Evolutionary conservation across 495 filamentous ascomycete genomes (phyloP), one percentile per base, ranked within the genome.

Genomic region (Hypoxylon lenormandii): DNA sequence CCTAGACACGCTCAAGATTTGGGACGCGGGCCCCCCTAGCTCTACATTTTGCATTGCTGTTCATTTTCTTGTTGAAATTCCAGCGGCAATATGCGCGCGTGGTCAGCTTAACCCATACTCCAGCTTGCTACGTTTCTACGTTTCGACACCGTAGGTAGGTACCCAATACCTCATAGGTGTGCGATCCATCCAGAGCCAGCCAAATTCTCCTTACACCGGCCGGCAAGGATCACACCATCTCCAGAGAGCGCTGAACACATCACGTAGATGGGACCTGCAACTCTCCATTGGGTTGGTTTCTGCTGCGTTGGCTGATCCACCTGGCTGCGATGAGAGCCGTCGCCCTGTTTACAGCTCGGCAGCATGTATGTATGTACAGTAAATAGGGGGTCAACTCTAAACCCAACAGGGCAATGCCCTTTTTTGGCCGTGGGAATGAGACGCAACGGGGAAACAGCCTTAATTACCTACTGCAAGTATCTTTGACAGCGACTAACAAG

Each of bases 221-320:
- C 61, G 57, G 56, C 46, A 56, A 56, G 57, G 55, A 71, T 71
- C 68, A 63, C 62, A 71, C 68, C 68, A 66, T 71, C 46, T 57
- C 68, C 68, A 71, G 60, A 71, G 62, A 66, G 63, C 18, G 52
- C 57, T 66, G 60, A 61, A 71, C 68, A 71, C 68, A 71, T 71
- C 68, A 71, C 56, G 48, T 70, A 65, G 56, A 70, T 65, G 67
- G 67, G 38, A 33, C 55, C 60, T 64, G 60, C 60, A 70, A 49
- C 47, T 45, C 28, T 61, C 67, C 53, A 63, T 66, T 58, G 62
- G 61, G 68, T 66, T 66, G 68, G 62, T 66, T 30, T 66, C 52
- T 66, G 45, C 28, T 71, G 62, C 43, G 68, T 58, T 71, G 67
- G 67, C 67, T 47, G 68, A 47, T 55, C 68, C 68, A 71, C 68